A percentile compares a stretch with the other conserved stretches of the same genome.
Conservation (phyloP, 257 asterid genomes). For the Galeopsis tetrahit region DNA sequence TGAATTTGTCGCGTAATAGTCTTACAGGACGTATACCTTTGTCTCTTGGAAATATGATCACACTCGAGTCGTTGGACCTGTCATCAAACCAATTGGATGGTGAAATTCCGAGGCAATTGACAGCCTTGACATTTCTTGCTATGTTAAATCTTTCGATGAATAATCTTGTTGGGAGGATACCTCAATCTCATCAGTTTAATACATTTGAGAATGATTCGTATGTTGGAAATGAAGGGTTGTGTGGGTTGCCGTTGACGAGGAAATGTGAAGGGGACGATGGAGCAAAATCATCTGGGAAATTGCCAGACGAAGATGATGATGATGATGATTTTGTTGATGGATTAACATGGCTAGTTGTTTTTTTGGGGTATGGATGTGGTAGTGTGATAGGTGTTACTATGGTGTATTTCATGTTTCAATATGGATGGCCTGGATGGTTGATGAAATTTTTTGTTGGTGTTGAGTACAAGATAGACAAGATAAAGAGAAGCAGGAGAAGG, state of each 20-base stretch:
- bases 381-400: background rate
- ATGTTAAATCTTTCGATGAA: background rate
- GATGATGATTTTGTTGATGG: background rate
- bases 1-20: background rate
- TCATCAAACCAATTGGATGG: constrained; percentile 3
- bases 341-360: background rate
- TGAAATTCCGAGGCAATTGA: constrained; percentile 7
- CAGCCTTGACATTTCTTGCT: background rate
- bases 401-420: background rate
- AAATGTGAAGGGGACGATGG: background rate
- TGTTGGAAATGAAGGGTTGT: background rate
- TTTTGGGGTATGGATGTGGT: constrained; percentile 21
- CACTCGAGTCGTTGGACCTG: constrained; percentile 5
- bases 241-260: background rate
- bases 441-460: background rate
- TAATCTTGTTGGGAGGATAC: constrained; percentile 3
- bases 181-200: background rate
- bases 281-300: background rate
- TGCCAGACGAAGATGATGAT: background rate
- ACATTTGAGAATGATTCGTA: constrained; percentile 8
- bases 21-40: constrained; percentile 1
- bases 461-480: constrained; percentile 6
- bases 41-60: background rate
- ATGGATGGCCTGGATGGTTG: background rate
- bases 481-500: background rate